Conservation (phyloP, 1,284 basidiomycete species). For the Gymnopus androsaceus region DNA sequence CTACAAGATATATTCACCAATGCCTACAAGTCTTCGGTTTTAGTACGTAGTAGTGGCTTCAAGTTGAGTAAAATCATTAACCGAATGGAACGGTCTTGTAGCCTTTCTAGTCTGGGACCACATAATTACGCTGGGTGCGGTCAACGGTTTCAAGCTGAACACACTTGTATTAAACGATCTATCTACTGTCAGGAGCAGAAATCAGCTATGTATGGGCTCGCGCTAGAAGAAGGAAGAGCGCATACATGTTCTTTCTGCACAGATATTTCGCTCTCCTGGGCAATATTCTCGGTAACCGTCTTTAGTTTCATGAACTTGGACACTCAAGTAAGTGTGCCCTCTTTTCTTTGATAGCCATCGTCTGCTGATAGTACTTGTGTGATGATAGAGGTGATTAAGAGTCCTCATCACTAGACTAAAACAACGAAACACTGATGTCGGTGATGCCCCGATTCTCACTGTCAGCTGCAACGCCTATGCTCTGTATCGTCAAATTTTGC, state of each 20-base stretch:
- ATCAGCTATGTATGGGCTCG: conserved; percentile 2
- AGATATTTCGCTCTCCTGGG: conserved; percentile 11
- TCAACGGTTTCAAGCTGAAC: neutral
- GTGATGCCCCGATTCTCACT: too few species aligned
- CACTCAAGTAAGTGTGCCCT: neutral
- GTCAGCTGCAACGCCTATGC: conserved; percentile 33
- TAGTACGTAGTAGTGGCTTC: too few species aligned
- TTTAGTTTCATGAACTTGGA: neutral
- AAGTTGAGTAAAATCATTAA: too few species aligned
- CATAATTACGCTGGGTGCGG: conserved; percentile 5
- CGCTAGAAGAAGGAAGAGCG: neutral
- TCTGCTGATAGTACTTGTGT: neutral
- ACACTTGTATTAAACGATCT: neutral
- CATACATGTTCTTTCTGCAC: conserved; percentile 7
- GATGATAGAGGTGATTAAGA: neutral
- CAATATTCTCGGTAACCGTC: conserved; percentile 1
- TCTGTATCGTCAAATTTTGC: conserved; percentile 37
- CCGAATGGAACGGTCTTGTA: neutral
- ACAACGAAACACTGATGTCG: too few species aligned
- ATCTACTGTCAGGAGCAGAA: neutral
- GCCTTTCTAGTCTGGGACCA: conserved; percentile 12
- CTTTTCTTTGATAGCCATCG: too few species aligned
- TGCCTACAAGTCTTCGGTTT: neutral
- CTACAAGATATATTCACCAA: conserved; percentile 1
- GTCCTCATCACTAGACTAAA: neutral